Conservation (phyloP, 2,329 filamentous ascomycete genomes). For the Colletotrichum spaethianum region DNA sequence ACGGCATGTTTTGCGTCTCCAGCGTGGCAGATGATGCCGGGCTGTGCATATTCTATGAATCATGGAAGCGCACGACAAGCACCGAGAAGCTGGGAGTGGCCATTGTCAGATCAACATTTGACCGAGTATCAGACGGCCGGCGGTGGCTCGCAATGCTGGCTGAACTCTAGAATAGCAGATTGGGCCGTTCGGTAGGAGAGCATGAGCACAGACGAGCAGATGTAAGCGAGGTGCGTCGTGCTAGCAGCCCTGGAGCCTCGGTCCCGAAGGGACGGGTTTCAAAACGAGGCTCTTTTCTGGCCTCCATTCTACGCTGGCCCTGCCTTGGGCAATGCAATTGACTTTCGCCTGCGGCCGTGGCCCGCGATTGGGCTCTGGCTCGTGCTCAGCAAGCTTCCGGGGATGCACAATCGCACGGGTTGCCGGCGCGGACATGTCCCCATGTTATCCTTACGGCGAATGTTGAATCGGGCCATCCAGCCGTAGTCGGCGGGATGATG, state of each 20-base stretch:
- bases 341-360: conserved; percentile 17
- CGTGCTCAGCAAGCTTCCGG: conserved; percentile 21
- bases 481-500: not conserved
- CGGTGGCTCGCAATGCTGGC: not conserved
- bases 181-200: not conserved
- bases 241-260: conserved; percentile 14
- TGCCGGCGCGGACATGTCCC: conserved; percentile 7
- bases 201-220: conserved; percentile 1
- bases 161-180: not conserved
- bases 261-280: conserved; percentile 27
- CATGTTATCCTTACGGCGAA: not conserved
- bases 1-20: not conserved
- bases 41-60: conserved; percentile 11
- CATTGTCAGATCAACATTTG: not conserved
- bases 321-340: conserved; percentile 13
- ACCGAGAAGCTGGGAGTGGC: not conserved
- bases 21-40: not conserved
- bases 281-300: conserved; percentile 14
- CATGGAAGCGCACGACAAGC: not conserved
- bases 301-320: not conserved
- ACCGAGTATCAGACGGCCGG: not conserved
- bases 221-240: conserved; percentile 13
- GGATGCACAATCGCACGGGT: conserved; percentile 9
- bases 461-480: not conserved
- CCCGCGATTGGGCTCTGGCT: not conserved